phyloP scores from a whole-genome alignment of 2,329 filamentous ascomycete genomes.

The Diaporthe vaccinii region DNA sequence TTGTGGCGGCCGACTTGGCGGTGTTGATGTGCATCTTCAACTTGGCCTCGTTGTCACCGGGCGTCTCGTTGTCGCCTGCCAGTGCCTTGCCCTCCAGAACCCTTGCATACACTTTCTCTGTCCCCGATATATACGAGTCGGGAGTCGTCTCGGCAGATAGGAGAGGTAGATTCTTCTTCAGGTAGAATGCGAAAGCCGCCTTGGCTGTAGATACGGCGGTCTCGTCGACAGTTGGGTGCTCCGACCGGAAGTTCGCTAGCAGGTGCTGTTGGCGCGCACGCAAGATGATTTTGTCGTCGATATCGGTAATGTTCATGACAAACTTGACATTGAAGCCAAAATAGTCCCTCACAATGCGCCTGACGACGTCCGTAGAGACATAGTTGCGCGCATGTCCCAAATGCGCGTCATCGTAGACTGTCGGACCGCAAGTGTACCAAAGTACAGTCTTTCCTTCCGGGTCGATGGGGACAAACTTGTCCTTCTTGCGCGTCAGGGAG shows the following conservation, averaged over 20 bases:
- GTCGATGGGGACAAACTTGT: slow-evolving; percentile 60
- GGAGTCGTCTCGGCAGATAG: slow-evolving; percentile 53
- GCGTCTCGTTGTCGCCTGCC: slow-evolving; percentile 65
- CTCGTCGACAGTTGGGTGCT: slow-evolving; percentile 59
- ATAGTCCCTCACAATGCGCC: slow-evolving; percentile 85
- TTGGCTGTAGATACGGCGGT: slow-evolving; percentile 47
- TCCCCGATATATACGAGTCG: slow-evolving; percentile 62
- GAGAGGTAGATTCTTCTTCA: slow-evolving; percentile 68
- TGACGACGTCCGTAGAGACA: slow-evolving; percentile 89
- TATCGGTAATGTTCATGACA: slow-evolving; percentile 93
- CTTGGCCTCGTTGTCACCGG: slow-evolving; percentile 86
- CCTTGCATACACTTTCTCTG: slow-evolving; percentile 64
- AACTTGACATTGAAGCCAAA: slow-evolving; percentile 87
- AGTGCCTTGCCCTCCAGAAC: slow-evolving; percentile 69
- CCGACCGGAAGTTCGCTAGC: slow-evolving; percentile 68
- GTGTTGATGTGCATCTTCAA: slow-evolving; percentile 88
- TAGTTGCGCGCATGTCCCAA: slow-evolving; percentile 88
- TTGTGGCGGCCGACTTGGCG: slow-evolving; percentile 64
- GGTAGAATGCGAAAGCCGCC: slow-evolving; percentile 69
- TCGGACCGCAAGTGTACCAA: slow-evolving; percentile 93
- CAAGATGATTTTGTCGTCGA: slow-evolving; percentile 79
- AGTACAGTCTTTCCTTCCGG: slow-evolving; percentile 71
- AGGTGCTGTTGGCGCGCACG: slow-evolving; percentile 71
- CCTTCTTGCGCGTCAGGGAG: slow-evolving; percentile 39
- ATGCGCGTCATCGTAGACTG: slow-evolving; percentile 86